Conservation (phyloP, 208 protist species). For the Entamoeba dispar region DNA sequence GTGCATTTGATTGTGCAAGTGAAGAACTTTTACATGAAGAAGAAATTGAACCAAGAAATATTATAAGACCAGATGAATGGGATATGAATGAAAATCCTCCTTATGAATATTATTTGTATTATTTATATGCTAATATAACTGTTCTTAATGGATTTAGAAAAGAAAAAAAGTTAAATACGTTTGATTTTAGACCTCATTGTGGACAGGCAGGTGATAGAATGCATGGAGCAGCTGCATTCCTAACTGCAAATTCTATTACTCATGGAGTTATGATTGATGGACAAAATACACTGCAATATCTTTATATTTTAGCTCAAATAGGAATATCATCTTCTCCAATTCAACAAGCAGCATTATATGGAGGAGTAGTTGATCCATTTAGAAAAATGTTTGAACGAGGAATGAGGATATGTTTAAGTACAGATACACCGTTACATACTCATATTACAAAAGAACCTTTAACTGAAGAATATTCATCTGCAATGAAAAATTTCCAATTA, state of each 20-base stretch:
- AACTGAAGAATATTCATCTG: constrained; percentile 8
- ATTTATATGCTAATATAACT: constrained; percentile 88
- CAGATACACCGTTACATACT: constrained; percentile 38
- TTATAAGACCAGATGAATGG: constrained; percentile 61
- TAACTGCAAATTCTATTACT: constrained; percentile 62
- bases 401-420: neutral
- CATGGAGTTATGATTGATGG: constrained; percentile 44
- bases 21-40: constrained; percentile 77
- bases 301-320: constrained; percentile 85
- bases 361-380: constrained; percentile 84
- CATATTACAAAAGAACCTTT: constrained; percentile 44
- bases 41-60: constrained; percentile 4
- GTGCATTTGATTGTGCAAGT: constrained; percentile 85
- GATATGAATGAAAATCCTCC: constrained; percentile 73
- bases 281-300: constrained; percentile 71
- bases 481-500: neutral
- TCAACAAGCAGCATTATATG: constrained; percentile 89
- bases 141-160: constrained; percentile 77
- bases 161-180: constrained; percentile 59
- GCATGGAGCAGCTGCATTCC: constrained; percentile 54
- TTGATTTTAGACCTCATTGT: constrained; percentile 79
- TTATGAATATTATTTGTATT: constrained; percentile 94
- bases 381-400: constrained; percentile 26
- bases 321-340: constrained; percentile 88
- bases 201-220: constrained; percentile 50